Base-by-base conservation (phyloP, 2,329 filamentous ascomycete species). In the Aspergillus oerlinghausenensis region DNA sequence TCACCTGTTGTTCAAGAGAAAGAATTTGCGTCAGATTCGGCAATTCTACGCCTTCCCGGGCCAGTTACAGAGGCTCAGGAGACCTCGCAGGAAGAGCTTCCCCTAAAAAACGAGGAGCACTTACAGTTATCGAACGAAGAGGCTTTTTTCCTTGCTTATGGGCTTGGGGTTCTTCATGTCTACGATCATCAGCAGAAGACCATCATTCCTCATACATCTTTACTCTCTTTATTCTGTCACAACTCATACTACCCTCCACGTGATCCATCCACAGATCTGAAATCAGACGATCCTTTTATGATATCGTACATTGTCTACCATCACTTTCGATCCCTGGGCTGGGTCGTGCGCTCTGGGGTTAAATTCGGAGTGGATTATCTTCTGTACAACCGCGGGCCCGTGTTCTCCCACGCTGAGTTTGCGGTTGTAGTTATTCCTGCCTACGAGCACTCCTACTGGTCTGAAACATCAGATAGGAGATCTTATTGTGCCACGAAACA, bases 301-400 rank as follows among this genome's bases (percentile, higher is more conserved):
- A 73, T 96, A 0, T 87, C 90, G 56, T 99, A 97, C 68, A 86
- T 86, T 11, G 90, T 90, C 19, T 99, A 96, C 72, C 94, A 99
- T 70, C 93, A 99, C 71, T 99, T 96, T 76, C 88, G 94, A 40
- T 96, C 92, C 0, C 80, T 97, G 0, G 94, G 94, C 25, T 99
- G 94, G 93, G 90, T 97, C 1, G 88, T 95, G 0, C 88, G 95
- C 14, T 86, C 89, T 4, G 95, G 94, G 38, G 87, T 96, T 70
- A 99, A 99, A 70, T 99, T 99, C 66, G 90, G 90, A 23, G 89
- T 92, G 9, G 94, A 99, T 73, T 97, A 90, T 79, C 79, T 99
- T n/a, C 82, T 99, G 7, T 99, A 99, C 75, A 87, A 91, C 55
- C 88, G 92, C 21, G 94, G 94, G 0, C 94, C 94, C 0, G 93